Conservation (phyloP, 1,284 basidiomycete genomes). For the Coniferiporia sulphurascens region DNA sequence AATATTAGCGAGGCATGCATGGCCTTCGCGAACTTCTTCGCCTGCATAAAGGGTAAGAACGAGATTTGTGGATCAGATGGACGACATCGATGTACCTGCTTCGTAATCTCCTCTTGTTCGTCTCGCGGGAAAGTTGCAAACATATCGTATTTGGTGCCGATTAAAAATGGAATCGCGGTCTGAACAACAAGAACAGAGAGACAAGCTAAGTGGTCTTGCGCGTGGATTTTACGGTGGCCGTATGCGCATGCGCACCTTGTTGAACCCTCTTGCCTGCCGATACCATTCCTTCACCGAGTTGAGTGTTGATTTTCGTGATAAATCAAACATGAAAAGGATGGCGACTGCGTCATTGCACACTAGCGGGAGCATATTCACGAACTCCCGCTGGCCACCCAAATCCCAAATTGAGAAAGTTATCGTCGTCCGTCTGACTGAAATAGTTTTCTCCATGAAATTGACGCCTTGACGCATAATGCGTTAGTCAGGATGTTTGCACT, state of each 20-base stretch:
- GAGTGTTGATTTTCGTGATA: constrained; percentile 92
- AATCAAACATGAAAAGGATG: constrained; percentile 99
- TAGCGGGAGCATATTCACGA: constrained; percentile 97
- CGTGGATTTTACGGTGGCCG: not conserved
- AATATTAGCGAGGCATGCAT: constrained; percentile 99
- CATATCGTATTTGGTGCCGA: constrained; percentile 97
- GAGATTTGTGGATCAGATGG: not conserved
- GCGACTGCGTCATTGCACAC: constrained; percentile 99
- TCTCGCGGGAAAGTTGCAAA: constrained; percentile 94
- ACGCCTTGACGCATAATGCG: constrained; percentile 49
- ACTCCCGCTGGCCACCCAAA: constrained; percentile 94
- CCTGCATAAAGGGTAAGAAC: constrained; percentile 38
- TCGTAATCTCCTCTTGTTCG: constrained; percentile 98
- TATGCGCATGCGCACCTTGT: constrained; percentile 65
- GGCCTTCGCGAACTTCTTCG: constrained; percentile 93
- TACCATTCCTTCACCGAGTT: constrained; percentile 99
- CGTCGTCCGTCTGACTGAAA: constrained; percentile 93
- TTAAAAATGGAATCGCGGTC: constrained; percentile 94
- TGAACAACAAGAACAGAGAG: constrained; percentile 29
- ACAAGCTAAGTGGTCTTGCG: not conserved
- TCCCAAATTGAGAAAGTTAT: constrained; percentile 99
- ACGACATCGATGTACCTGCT: constrained; percentile 56
- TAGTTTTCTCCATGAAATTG: constrained; percentile 99
- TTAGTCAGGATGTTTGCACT: not conserved
- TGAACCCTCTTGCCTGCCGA: constrained; percentile 95